A percentile compares a stretch with the other conserved stretches of the same genome.
These are phyloP conservation scores for Anethum foeniculum DNA, from an alignment of 140 eudicot genomes.

Conservation along the genomic window DNA sequence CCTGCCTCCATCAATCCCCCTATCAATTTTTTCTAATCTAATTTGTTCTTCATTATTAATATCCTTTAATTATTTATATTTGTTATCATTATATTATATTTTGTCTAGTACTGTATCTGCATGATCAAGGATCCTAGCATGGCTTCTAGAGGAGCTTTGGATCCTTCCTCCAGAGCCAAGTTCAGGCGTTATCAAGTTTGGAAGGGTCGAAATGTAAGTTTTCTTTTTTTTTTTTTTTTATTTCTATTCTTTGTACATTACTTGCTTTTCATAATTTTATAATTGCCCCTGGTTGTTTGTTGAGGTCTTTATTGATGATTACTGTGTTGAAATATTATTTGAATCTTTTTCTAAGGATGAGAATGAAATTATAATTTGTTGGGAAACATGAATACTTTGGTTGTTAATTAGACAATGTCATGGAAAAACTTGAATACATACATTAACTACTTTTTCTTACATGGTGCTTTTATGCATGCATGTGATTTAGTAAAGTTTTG, in stretches of 20 bases:
- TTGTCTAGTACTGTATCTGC: neutral
- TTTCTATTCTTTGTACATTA: neutral
- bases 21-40: neutral
- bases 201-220: conserved; percentile 75
- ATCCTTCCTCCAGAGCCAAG: conserved; percentile 24
- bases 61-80: neutral
- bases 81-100: neutral
- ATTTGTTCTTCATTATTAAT: neutral
- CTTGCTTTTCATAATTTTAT: neutral
- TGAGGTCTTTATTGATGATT: neutral
- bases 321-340: neutral
- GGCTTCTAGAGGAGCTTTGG: conserved; percentile 5
- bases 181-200: conserved; percentile 74
- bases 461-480: neutral
- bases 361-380: neutral
- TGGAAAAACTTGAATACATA: neutral
- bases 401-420: neutral
- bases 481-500: neutral
- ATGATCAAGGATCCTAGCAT: neutral
- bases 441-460: neutral
- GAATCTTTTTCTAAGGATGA: neutral
- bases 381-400: no score
- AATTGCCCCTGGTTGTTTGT: neutral
- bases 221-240: no score
- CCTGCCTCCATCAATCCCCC: neutral